Evolutionary conservation across 2,329 filamentous ascomycete species (phyloP).

Genomic region (Cercospora sp.): DNA sequence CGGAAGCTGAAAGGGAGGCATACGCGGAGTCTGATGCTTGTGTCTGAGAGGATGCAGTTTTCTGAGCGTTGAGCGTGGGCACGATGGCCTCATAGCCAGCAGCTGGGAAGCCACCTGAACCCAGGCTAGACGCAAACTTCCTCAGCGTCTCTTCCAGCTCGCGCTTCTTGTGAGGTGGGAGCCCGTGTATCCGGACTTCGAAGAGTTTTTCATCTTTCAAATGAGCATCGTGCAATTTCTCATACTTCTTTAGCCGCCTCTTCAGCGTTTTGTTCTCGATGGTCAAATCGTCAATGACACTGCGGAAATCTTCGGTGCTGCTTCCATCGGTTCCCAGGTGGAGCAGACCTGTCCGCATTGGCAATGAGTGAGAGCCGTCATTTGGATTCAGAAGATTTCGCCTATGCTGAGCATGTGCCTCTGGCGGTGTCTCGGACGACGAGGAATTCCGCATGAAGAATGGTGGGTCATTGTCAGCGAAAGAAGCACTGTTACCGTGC

Average conservation of each 20-base stretch:
- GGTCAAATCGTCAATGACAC: slow-evolving; percentile 84
- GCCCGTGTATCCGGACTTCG: slow-evolving; percentile 75
- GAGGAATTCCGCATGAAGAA: slow-evolving; percentile 42
- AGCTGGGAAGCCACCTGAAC: slow-evolving; percentile 46
- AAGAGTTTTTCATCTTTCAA: slow-evolving; percentile 76
- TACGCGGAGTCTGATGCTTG: slow-evolving; percentile 57
- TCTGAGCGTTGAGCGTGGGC: slow-evolving; percentile 56
- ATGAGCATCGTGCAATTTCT: slow-evolving; percentile 64
- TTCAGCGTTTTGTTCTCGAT: slow-evolving; percentile 79
- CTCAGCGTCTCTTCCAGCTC: slow-evolving; percentile 73
- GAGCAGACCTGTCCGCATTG: slow-evolving; percentile 44
- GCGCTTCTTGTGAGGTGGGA: slow-evolving; percentile 70
- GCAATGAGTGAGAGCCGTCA: slow-evolving; percentile 26
- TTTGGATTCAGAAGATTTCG: slow-evolving; percentile 13
- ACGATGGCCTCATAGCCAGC: slow-evolving; percentile 38
- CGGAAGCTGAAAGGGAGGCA: slow-evolving; percentile 60
- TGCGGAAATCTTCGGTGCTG: slow-evolving; percentile 72
- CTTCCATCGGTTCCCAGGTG: slow-evolving; percentile 50
- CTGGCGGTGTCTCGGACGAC: slow-evolving; percentile 48
- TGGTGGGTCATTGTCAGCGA: slow-evolving; percentile 48
- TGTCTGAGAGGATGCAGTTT: slow-evolving; percentile 61
- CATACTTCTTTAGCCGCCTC: slow-evolving; percentile 69
- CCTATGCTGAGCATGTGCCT: slow-evolving; percentile 23
- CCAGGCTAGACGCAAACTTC: slow-evolving; percentile 67
- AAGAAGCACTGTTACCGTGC: slow-evolving; percentile 40